phyloP scores from a whole-genome alignment of 2,329 filamentous ascomycete genomes.

The Sporothrix sp. region DNA sequence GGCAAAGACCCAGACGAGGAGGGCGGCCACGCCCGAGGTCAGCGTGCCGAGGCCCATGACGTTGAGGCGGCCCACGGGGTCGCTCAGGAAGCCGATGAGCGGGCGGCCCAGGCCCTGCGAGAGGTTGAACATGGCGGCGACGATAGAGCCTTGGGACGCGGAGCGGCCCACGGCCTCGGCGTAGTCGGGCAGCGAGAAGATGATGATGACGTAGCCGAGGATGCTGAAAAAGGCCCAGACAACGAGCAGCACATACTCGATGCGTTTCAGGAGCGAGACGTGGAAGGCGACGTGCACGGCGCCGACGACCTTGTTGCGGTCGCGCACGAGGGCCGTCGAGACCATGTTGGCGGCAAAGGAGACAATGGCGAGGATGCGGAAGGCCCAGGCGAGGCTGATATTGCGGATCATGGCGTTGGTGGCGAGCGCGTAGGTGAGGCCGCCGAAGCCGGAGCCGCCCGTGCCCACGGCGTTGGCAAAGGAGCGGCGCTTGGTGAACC shows the following conservation, averaged over 20 bases:
- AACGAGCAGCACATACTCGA: constrained; percentile 55
- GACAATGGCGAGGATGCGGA: constrained; percentile 54
- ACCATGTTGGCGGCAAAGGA: constrained; percentile 53
- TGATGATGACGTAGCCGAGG: constrained; percentile 64
- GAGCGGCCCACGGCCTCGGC: constrained; percentile 57
- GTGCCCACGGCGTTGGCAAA: constrained; percentile 60
- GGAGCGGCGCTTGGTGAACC: constrained; percentile 59
- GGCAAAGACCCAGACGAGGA: constrained; percentile 66
- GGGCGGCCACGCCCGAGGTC: constrained; percentile 51
- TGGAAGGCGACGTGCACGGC: constrained; percentile 60
- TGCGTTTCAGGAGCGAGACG: constrained; percentile 46
- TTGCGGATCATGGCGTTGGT: constrained; percentile 58
- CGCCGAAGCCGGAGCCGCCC: constrained; percentile 66
- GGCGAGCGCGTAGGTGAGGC: constrained; percentile 57
- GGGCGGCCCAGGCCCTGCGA: constrained; percentile 59
- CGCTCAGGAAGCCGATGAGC: constrained; percentile 62
- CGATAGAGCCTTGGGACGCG: constrained; percentile 56
- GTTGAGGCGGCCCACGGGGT: constrained; percentile 61
- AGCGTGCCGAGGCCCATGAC: constrained; percentile 58
- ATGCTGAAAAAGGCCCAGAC: constrained; percentile 62
- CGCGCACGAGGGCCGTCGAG: constrained; percentile 54
- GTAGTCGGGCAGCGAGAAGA: constrained; percentile 69
- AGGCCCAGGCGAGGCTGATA: constrained; percentile 57
- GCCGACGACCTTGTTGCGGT: constrained; percentile 63
- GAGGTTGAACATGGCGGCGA: constrained; percentile 66